Evolutionary conservation across 768 basidiomycete species (phyloP), one percentile per base, ranked within the genome.

Genomic region (Butyriboletus loyo): DNA sequence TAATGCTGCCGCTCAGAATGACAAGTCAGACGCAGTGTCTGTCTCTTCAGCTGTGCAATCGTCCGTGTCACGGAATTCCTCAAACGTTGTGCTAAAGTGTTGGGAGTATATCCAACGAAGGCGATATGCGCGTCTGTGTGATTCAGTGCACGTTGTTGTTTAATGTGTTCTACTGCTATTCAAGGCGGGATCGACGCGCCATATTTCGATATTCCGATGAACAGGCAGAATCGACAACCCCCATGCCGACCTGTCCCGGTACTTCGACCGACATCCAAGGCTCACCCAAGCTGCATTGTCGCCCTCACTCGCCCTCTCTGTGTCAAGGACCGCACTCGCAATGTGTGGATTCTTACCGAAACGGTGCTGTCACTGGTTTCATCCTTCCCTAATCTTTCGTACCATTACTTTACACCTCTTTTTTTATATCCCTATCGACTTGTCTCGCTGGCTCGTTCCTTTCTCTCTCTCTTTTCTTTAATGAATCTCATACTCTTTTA

Each of bases 1-100:
- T 22, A 59, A 58, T 35, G 5, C 52, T 14, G 8, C 51, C 35
- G 7, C 45, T 9, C 53, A 63, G 34, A 59, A 36, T 13, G 66
- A 67, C 42, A 67, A 55, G 46, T 66, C 68, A 15, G 67, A 68
- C 24, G 30, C 51, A 5, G 35, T 56, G 17, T 67, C 68, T 19
- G 43, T 65, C 8, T 39, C 52, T 38, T 66, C 66, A 51, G 45
- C 49, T 22, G 31, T 56, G 5, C 56, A 45, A 5, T 57, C 67
- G 4, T 50, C 59, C 3, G 31, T 47, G 3, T 31, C 5, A 11
- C 13, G 53, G 11, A 49, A 4, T 41, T 60, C 58, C 19, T 37
- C 36, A n/a, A n/a, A n/a, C n/a, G n/a, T n/a, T n/a, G n/a, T n/a
- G n/a, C n/a, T n/a, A n/a, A n/a, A n/a, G n/a, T n/a, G n/a, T n/a